These are phyloP conservation scores for Flaveria trinervia DNA, from an alignment of 129 eudicot species.

Conservation along the genomic window DNA sequence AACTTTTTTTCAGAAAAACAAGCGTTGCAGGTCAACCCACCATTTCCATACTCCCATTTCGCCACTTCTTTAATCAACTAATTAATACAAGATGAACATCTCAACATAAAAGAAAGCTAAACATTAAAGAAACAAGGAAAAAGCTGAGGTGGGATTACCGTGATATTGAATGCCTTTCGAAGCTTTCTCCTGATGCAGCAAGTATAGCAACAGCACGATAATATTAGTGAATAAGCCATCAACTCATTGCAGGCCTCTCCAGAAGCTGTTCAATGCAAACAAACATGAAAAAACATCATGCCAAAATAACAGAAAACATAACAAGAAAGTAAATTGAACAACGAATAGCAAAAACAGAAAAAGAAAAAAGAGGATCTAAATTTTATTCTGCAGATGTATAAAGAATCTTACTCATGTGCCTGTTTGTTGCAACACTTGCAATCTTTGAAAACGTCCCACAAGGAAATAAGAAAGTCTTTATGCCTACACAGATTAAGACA, in stretches of 20 bases:
- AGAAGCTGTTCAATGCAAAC: conserved; percentile 58
- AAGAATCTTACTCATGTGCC: conserved; percentile 72
- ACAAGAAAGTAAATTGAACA: background rate
- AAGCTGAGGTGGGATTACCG: conserved; percentile 42
- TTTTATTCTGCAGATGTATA: conserved; percentile 13
- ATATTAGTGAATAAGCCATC: conserved; percentile 87
- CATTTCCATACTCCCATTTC: background rate
- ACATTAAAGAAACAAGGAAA: background rate
- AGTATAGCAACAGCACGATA: conserved; percentile 97
- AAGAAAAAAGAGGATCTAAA: background rate
- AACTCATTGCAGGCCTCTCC: conserved; percentile 86
- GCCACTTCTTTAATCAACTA: background rate
- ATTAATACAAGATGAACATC: background rate
- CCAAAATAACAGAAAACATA: background rate
- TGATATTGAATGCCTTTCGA: conserved; percentile 70
- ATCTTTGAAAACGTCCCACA: conserved; percentile 92
- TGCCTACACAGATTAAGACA: conserved; percentile 48
- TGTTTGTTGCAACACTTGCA: conserved; percentile 77
- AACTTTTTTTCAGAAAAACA: too few relatives aligned
- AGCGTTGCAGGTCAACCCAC: background rate
- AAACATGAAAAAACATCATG: conserved; percentile 26
- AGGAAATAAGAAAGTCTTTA: conserved; percentile 80
- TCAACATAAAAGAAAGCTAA: background rate
- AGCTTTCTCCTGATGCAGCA: conserved; percentile 90
- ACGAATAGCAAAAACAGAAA: background rate